These are phyloP conservation scores for Myxozyma sirexii DNA, from an alignment of 805 yeast species.

Conservation along the genomic window DNA sequence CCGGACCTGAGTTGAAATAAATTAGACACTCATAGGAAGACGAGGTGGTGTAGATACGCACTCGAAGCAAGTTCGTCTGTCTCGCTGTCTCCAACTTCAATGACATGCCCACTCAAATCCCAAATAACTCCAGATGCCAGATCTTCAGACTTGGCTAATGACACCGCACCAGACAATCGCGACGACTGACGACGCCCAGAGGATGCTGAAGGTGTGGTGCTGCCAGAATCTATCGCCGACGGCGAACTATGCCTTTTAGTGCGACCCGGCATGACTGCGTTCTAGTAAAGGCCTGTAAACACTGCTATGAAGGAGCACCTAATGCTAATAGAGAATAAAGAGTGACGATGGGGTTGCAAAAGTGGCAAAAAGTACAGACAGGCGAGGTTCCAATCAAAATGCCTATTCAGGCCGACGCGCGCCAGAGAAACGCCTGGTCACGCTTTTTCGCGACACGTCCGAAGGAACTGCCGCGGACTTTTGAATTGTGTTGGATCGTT, in stretches of 20 bases:
- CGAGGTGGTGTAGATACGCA: not conserved
- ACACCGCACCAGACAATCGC: not conserved
- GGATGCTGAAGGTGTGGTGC: not conserved
- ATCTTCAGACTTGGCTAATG: not conserved
- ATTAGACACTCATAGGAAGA: not conserved
- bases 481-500: too few relatives aligned
- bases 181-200: constrained; percentile 2
- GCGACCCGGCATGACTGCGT: not conserved
- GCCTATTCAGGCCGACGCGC: constrained; percentile 22
- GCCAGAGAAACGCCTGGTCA: constrained; percentile 11
- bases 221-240: constrained; percentile 1
- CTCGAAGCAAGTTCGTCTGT: constrained; percentile 13
- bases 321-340: not conserved
- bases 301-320: not conserved
- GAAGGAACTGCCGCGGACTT: not conserved
- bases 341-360: not conserved
- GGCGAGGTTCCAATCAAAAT: constrained; percentile 2
- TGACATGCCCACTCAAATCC: constrained; percentile 2
- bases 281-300: not conserved
- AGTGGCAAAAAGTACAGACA: not conserved
- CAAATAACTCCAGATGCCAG: not conserved
- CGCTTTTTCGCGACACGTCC: constrained; percentile 9
- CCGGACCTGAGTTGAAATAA: constrained; percentile 1
- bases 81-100: constrained; percentile 18
- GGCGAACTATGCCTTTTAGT: not conserved